These are phyloP conservation scores for Ascoidea rubescens DNA, from an alignment of 805 yeast genomes.

Conservation along the genomic window DNA sequence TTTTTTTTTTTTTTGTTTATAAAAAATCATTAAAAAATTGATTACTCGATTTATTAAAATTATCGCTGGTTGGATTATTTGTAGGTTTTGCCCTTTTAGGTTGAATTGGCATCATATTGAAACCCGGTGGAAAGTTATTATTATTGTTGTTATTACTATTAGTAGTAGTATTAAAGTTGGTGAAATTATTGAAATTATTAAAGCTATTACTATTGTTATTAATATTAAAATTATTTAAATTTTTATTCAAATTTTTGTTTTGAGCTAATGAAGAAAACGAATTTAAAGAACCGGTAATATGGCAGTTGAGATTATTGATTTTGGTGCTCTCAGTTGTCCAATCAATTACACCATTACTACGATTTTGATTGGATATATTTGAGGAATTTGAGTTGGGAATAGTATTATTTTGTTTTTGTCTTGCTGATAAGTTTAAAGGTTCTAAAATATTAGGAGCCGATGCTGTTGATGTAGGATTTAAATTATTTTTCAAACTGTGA, in stretches of 20 bases:
- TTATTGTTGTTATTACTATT: not conserved
- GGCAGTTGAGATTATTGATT: no score
- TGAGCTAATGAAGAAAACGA: not conserved
- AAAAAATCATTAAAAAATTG: slow-evolving; percentile 9
- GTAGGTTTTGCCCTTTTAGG: slow-evolving; percentile 14
- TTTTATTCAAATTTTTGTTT: not conserved
- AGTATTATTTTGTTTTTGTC: not conserved
- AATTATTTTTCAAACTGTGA: not conserved
- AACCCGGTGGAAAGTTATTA: slow-evolving; percentile 26
- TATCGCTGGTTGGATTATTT: not conserved
- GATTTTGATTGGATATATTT: not conserved
- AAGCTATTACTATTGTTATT: slow-evolving; percentile 6
- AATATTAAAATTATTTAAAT: slow-evolving; percentile 7
- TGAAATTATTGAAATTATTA: not conserved
- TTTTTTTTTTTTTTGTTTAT: not conserved
- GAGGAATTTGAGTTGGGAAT: not conserved
- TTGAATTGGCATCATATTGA: slow-evolving; percentile 22
- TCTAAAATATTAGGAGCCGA: not conserved
- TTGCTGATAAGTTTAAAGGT: not conserved
- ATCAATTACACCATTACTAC: not conserved
- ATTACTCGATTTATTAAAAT: slow-evolving; percentile 3
- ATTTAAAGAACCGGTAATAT: not conserved
- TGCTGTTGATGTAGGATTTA: not conserved
- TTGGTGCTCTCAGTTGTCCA: not conserved
- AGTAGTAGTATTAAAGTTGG: not conserved